Evolutionary conservation across 371 early-diverging fungal species (phyloP).

Genomic region (Chytridiales sp.): DNA sequence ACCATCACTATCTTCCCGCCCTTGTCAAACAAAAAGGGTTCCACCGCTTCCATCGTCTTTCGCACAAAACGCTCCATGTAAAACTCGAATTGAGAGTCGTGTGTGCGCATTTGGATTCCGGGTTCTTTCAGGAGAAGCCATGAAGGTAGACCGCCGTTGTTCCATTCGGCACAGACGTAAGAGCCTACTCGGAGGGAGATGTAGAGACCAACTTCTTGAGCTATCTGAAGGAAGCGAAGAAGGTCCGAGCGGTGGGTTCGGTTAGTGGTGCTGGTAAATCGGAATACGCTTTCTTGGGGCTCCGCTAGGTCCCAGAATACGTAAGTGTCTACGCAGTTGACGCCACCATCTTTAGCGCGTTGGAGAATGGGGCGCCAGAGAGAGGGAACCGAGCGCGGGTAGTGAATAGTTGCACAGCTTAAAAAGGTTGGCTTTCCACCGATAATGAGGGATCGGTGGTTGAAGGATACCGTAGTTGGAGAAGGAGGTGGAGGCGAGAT

Average conservation of each 20-base stretch:
- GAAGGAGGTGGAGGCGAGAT: too few relatives aligned
- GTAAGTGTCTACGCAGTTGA: slow-evolving; percentile 56
- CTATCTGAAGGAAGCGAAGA: slow-evolving; percentile 1
- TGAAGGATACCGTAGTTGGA: too few relatives aligned
- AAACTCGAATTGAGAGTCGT: slow-evolving; percentile 38
- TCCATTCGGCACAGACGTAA: slow-evolving; percentile 50
- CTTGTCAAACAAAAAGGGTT: slow-evolving; percentile 33
- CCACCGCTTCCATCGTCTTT: slow-evolving; percentile 31
- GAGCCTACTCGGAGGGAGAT: slow-evolving; percentile 33
- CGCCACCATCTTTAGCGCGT: slow-evolving; percentile 44
- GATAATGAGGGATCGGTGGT: too few relatives aligned
- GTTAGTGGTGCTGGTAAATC: not conserved
- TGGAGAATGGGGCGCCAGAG: slow-evolving; percentile 46
- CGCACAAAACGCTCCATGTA: slow-evolving; percentile 44
- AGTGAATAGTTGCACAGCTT: slow-evolving; percentile 49
- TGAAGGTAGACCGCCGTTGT: slow-evolving; percentile 53
- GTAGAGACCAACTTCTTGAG: slow-evolving; percentile 22
- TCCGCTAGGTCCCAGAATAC: slow-evolving; percentile 61
- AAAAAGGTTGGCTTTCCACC: too few relatives aligned
- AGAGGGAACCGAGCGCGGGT: slow-evolving; percentile 47
- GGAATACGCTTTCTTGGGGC: slow-evolving; percentile 34
- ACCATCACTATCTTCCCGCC: slow-evolving; percentile 52
- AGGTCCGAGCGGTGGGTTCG: too few relatives aligned
- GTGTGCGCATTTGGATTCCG: slow-evolving; percentile 44
- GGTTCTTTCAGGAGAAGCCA: slow-evolving; percentile 43